A percentile compares a stretch with the other conserved stretches of the same genome.
These are phyloP conservation scores for Psilocybe cubensis DNA, from an alignment of 768 basidiomycete species.

Conservation along the genomic window DNA sequence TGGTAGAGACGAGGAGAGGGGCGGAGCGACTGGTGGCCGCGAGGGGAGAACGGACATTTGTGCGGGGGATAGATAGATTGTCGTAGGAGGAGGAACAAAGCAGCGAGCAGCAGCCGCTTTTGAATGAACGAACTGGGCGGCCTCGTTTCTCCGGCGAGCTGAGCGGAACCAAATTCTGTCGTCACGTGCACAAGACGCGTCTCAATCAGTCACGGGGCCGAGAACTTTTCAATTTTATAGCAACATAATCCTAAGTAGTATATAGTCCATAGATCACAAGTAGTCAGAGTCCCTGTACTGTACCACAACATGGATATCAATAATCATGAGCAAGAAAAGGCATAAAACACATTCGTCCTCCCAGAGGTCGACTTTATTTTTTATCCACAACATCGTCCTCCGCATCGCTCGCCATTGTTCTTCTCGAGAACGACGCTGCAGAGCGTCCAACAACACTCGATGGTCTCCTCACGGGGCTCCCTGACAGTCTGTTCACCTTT, in stretches of 20 bases:
- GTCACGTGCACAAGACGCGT: constrained; percentile 15
- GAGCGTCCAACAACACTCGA: constrained; percentile 54
- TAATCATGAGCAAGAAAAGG: too few relatives aligned
- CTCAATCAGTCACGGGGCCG: not conserved
- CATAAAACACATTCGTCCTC: not conserved
- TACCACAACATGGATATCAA: not conserved
- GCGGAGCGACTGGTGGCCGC: constrained; percentile 48
- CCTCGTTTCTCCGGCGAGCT: constrained; percentile 18
- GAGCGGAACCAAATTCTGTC: constrained; percentile 7
- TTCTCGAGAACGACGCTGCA: constrained; percentile 58
- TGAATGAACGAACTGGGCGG: constrained; percentile 4
- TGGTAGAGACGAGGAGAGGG: constrained; percentile 40
- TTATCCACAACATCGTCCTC: constrained; percentile 70
- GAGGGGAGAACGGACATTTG: constrained; percentile 22
- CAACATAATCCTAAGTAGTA: constrained; percentile 11
- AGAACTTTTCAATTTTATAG: not conserved
- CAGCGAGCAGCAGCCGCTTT: not conserved
- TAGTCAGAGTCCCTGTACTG: constrained; percentile 1
- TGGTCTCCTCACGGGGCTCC: constrained; percentile 46
- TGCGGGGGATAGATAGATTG: constrained; percentile 4
- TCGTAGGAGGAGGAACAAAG: constrained; percentile 3
- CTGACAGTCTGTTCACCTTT: constrained; percentile 54
- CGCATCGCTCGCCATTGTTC: constrained; percentile 84
- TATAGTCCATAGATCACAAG: constrained; percentile 12
- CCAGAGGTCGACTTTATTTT: constrained; percentile 28